Base-by-base conservation (phyloP, 768 basidiomycete species). In the Cyathus striatus region DNA sequence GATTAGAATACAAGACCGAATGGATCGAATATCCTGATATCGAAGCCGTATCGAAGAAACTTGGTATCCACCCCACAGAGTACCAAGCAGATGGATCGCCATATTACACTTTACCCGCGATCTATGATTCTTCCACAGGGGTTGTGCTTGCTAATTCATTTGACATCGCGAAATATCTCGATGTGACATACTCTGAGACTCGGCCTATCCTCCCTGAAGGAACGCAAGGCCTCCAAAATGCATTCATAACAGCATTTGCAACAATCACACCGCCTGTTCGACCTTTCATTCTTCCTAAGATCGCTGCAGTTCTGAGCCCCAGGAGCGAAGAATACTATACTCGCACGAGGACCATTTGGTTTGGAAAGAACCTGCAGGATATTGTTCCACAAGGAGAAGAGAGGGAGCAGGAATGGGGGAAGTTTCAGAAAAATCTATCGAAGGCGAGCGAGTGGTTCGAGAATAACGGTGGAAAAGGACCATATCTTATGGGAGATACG, bases 1-100 rank as follows among this genome's bases (percentile, higher is more conserved):
- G 53, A 2, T 43, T 66, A 14, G 49, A 68, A 1, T 72, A 72
- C 57, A 66, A 61, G 49, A 78, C 76, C 3, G 63, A 69, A 35
- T 76, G 72, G 70, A 53, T 79, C 42, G 76, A 79, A 44, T 74
- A 66, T 46, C 71, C 71, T 3, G 73, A 80, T 41, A 72, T 82
- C 40, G 66, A 57, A 40, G 21, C 40, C 1, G 49, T 57, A 36
- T 56, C 56, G 52, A 61, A 61, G 42, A 57, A 66, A 41, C 44
- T 69, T 17, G 66, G 68, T 1, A 65, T 69, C 2, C 42, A 51
- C 1, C 64, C 73, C 9, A 71, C 67, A 0, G 34, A 30, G 13
- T 54, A 38, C n/a, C 57, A 58, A 21, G 44, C 53, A 2, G 63
- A 70, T 37, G 67, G 66, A 1, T 38, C 39, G 7, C 61, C 53